A percentile compares a stretch with the other conserved stretches of the same genome.
Evolutionary conservation across 257 asterid species (phyloP).

Genomic region (Euphrasia confusa): DNA sequence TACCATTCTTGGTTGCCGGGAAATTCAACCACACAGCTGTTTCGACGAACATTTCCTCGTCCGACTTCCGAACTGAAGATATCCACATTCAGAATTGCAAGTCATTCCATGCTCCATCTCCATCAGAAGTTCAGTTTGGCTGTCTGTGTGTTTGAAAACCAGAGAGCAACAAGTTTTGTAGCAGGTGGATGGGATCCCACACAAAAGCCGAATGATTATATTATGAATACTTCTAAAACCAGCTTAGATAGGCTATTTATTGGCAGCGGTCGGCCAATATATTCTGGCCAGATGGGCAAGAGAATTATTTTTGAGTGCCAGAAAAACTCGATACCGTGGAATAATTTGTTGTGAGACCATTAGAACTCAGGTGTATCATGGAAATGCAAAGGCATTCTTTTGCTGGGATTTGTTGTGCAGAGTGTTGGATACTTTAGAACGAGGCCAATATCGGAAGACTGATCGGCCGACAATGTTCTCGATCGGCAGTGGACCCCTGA

Average conservation of each 20-base stretch:
- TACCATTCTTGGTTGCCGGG: neutral
- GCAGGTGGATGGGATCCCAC: neutral
- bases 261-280: constrained; percentile 2
- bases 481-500: constrained; percentile 76
- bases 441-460: constrained; percentile 80
- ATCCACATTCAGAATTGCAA: neutral
- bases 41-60: neutral
- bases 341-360: constrained; percentile 15
- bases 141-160: neutral
- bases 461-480: constrained; percentile 61
- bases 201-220: constrained; percentile 18
- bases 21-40: constrained; percentile 13
- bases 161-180: neutral
- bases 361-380: constrained; percentile 29
- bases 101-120: constrained; percentile 4
- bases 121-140: neutral
- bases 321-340: constrained; percentile 14
- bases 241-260: constrained; percentile 14
- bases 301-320: neutral
- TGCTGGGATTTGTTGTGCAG: constrained; percentile 34
- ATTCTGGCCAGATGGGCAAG: constrained; percentile 22
- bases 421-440: constrained; percentile 60
- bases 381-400: constrained; percentile 33
- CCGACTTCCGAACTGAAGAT: neutral
- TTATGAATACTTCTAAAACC: constrained; percentile 9